phyloP scores from a whole-genome alignment of 257 asterid genomes.

The Datura wrightii region DNA sequence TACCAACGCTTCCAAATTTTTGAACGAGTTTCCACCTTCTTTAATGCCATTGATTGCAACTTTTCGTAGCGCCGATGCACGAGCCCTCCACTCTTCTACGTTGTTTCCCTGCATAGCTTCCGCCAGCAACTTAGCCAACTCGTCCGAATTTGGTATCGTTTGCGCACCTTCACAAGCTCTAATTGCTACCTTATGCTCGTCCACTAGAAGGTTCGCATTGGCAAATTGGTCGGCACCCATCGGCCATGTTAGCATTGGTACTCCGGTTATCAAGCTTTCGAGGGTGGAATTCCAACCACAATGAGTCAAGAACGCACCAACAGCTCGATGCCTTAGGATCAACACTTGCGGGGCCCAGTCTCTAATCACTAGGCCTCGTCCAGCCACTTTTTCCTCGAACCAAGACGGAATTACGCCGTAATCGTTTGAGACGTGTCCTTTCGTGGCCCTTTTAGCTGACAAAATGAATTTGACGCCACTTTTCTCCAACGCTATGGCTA shows the following conservation, averaged over 20 bases:
- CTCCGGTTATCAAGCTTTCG: constrained; percentile 60
- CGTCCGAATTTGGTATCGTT: constrained; percentile 49
- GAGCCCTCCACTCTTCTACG: constrained; percentile 41
- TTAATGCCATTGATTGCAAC: constrained; percentile 54
- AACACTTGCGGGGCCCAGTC: constrained; percentile 82
- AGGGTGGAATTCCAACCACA: constrained; percentile 80
- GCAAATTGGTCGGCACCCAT: constrained; percentile 79
- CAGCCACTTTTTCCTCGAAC: constrained; percentile 67
- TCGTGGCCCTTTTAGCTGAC: constrained; percentile 57
- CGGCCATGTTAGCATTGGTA: constrained; percentile 82
- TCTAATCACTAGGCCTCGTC: constrained; percentile 64
- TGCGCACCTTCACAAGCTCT: constrained; percentile 68
- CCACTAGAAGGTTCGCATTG: constrained; percentile 66
- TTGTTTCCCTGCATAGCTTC: constrained; percentile 42
- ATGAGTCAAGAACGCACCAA: constrained; percentile 59
- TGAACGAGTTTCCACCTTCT: constrained; percentile 63
- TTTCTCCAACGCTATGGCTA: constrained; percentile 56
- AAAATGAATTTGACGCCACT: constrained; percentile 62
- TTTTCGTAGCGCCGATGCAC: constrained; percentile 34
- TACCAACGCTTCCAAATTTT: constrained; percentile 48
- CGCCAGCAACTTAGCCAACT: constrained; percentile 42
- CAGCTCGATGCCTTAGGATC: constrained; percentile 57
- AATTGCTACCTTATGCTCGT: constrained; percentile 56
- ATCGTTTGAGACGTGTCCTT: constrained; percentile 49
- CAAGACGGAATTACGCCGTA: constrained; percentile 62